phyloP scores from a whole-genome alignment of 2,329 filamentous ascomycete genomes.

The Phaeoacremonium minimum region DNA sequence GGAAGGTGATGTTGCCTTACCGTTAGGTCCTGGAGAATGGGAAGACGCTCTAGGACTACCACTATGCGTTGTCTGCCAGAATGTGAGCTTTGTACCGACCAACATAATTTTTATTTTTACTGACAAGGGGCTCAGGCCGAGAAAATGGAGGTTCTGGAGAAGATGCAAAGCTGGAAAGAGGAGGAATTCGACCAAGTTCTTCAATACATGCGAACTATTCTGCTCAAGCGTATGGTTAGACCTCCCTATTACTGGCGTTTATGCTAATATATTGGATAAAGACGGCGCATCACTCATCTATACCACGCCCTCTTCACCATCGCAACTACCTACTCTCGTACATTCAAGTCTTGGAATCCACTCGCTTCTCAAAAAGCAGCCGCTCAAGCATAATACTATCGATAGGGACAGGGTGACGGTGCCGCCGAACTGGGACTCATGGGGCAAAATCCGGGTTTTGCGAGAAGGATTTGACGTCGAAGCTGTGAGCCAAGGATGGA shows the following conservation, averaged over 20 bases:
- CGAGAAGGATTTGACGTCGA: conserved; percentile 92
- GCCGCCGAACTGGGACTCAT: conserved; percentile 96
- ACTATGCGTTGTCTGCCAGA: conserved; percentile 92
- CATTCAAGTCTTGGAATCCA: conserved; percentile 85
- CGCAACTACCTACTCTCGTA: conserved; percentile 72
- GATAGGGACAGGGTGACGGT: conserved; percentile 93
- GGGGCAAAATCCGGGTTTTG: conserved; percentile 92
- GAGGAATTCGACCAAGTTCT: conserved; percentile 94
- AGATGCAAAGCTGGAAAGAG: conserved; percentile 89
- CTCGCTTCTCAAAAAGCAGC: conserved; percentile 72
- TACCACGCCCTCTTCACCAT: conserved; percentile 71
- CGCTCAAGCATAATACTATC: conserved; percentile 85
- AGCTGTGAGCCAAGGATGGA: conserved; percentile 79
- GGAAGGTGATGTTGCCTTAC: conserved; percentile 67
- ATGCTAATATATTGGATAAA: conserved; percentile 30
- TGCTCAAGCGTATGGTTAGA: conserved; percentile 70
- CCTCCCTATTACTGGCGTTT: conserved; percentile 5
- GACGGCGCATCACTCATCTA: conserved; percentile 84
- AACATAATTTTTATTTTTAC: conserved; percentile 5
- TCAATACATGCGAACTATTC: conserved; percentile 83
- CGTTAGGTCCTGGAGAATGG: conserved; percentile 86
- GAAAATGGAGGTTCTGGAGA: conserved; percentile 86
- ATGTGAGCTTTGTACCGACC: conserved; percentile 49
- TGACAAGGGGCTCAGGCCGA: conserved; percentile 56
- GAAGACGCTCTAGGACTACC: conserved; percentile 84